Evolutionary conservation across 331 rosid species (phyloP).

Genomic region (Spiraea crenata): DNA sequence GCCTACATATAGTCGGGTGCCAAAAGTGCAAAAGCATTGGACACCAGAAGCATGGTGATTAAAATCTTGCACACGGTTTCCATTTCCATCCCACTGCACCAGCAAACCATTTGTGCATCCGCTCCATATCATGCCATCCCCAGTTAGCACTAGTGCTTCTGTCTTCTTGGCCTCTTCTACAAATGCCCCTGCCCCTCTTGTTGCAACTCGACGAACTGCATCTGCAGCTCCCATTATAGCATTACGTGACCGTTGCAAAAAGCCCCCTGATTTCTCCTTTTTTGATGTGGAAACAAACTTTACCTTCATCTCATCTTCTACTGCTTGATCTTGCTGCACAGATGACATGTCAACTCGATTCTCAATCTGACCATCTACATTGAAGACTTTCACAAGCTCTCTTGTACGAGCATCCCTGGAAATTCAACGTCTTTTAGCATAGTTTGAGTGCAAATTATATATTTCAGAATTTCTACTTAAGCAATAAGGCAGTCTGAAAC

Average conservation of each 20-base stretch:
- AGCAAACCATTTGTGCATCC: constrained; percentile 92
- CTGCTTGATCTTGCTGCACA: constrained; percentile 70
- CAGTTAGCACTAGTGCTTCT: constrained; percentile 65
- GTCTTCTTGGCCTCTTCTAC: constrained; percentile 77
- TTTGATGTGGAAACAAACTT: constrained; percentile 71
- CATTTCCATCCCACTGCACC: constrained; percentile 90
- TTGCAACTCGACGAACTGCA: constrained; percentile 94
- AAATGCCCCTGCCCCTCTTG: constrained; percentile 92
- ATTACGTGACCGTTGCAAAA: constrained; percentile 86
- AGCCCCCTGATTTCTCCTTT: constrained; percentile 88
- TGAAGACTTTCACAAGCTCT: constrained; percentile 90
- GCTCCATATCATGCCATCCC: constrained; percentile 92
- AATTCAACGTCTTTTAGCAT: constrained; percentile 17
- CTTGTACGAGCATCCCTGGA: constrained; percentile 89
- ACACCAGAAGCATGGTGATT: constrained; percentile 71
- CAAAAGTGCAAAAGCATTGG: constrained; percentile 79
- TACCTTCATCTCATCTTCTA: constrained; percentile 80
- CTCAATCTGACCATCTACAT: constrained; percentile 86
- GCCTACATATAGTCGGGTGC: constrained; percentile 73
- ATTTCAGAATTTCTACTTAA: too few relatives aligned
- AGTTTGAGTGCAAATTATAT: background rate
- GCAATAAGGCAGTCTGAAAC: too few relatives aligned
- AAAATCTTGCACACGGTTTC: constrained; percentile 78
- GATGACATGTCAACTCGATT: constrained; percentile 79
- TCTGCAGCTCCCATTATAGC: constrained; percentile 98